Percentiles rank a stretch among this genome's conserved stretches.
Evolutionary conservation across 768 basidiomycete genomes (phyloP).

Genomic region (Leccinellum luteum): DNA sequence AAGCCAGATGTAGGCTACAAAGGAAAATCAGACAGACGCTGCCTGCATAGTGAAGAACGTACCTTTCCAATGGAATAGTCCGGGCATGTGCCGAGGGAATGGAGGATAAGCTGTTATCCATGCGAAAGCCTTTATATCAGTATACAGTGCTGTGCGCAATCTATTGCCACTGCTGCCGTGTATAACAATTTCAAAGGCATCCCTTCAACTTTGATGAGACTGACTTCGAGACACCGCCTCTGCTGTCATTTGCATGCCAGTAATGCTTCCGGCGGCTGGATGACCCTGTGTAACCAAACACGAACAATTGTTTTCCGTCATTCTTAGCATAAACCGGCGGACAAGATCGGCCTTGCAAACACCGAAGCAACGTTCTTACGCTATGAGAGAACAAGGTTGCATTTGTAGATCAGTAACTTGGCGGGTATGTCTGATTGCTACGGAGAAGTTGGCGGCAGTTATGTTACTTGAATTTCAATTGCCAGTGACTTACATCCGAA

Average conservation of each 20-base stretch:
- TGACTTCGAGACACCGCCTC: background rate
- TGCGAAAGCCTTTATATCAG: background rate
- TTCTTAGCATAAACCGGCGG: too few relatives aligned
- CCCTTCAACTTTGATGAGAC: background rate
- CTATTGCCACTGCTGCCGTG: background rate
- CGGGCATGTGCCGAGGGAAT: background rate
- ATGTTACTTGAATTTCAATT: background rate
- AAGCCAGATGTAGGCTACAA: background rate
- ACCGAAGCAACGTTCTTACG: background rate
- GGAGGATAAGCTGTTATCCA: background rate
- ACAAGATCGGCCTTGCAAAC: background rate
- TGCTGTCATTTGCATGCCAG: background rate
- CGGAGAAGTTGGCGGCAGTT: background rate
- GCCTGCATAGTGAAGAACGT: background rate
- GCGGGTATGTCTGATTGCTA: background rate
- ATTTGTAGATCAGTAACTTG: background rate
- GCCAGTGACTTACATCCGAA: background rate
- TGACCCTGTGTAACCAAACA: background rate
- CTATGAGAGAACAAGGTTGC: background rate
- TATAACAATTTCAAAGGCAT: background rate
- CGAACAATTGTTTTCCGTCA: too few relatives aligned
- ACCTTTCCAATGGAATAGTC: background rate
- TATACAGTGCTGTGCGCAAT: background rate
- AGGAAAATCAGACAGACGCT: background rate
- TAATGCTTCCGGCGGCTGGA: background rate